phyloP scores from a whole-genome alignment of 352 stramenopile genomes.

The Pythium folliculosum region DNA sequence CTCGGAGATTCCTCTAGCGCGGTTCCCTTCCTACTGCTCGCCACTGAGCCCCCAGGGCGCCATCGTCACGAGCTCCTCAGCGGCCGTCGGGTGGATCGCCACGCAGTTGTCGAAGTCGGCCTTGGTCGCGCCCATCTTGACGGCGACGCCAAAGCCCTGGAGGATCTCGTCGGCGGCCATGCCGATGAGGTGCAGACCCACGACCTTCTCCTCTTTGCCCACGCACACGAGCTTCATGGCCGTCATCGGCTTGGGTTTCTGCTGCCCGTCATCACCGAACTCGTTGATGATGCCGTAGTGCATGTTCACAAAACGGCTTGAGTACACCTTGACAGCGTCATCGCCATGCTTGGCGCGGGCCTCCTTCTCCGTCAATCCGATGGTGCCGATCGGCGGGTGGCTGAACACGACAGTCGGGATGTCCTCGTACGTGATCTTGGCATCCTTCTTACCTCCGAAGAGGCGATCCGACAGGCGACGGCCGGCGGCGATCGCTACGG shows the following conservation, averaged over 20 bases:
- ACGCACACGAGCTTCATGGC: slow-evolving; percentile 95
- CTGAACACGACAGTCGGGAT: slow-evolving; percentile 98
- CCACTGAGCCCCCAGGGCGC: slow-evolving; percentile 71
- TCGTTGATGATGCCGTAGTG: slow-evolving; percentile 91
- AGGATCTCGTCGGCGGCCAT: slow-evolving; percentile 97
- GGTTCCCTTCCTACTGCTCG: slow-evolving; percentile 5
- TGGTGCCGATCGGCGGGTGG: slow-evolving; percentile 95
- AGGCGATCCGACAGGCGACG: slow-evolving; percentile 89
- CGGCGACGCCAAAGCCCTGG: slow-evolving; percentile 97
- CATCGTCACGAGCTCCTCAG: slow-evolving; percentile 97
- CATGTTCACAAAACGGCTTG: slow-evolving; percentile 94
- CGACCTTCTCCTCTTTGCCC: slow-evolving; percentile 90
- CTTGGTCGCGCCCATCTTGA: slow-evolving; percentile 99
- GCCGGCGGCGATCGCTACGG: slow-evolving; percentile 88
- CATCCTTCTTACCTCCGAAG: slow-evolving; percentile 82
- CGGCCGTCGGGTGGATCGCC: slow-evolving; percentile 95
- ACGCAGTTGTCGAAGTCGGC: slow-evolving; percentile 96
- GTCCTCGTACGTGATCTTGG: slow-evolving; percentile 89
- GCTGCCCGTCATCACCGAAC: slow-evolving; percentile 71
- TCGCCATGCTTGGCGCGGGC: slow-evolving; percentile 91
- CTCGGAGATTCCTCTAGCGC: slow-evolving; percentile 20
- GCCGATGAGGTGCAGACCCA: slow-evolving; percentile 97
- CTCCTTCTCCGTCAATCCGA: slow-evolving; percentile 93
- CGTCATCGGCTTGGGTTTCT: slow-evolving; percentile 92
- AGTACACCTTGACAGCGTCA: slow-evolving; percentile 96